phyloP scores from a whole-genome alignment of 108 stramenopile species.

The Nitzschia putrida region DNA sequence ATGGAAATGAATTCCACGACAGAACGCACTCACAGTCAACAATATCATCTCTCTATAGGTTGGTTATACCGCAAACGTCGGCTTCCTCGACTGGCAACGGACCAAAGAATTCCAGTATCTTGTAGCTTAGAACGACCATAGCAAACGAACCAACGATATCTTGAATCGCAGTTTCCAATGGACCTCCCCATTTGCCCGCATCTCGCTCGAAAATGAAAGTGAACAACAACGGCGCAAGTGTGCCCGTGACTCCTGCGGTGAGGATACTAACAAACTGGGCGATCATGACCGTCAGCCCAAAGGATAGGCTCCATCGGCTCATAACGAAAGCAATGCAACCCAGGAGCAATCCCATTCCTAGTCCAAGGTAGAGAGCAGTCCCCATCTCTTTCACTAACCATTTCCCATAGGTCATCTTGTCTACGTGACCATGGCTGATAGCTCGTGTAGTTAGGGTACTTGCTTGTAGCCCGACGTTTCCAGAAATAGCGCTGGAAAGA shows the following conservation, averaged over 20 bases:
- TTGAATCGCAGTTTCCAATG: conserved; percentile 68
- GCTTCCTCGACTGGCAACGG: conserved; percentile 43
- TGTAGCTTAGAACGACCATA: conserved; percentile 62
- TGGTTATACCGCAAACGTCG: conserved; percentile 42
- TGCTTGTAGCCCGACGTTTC: conserved; percentile 71
- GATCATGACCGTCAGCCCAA: conserved; percentile 49
- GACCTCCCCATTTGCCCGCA: conserved; percentile 64
- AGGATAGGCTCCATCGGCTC: conserved; percentile 51
- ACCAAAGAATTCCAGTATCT: conserved; percentile 47
- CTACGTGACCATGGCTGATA: conserved; percentile 54
- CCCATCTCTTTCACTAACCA: conserved; percentile 64
- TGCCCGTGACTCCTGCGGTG: conserved; percentile 65
- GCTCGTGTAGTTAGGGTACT: conserved; percentile 62
- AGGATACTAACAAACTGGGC: conserved; percentile 61
- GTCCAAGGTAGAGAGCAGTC: conserved; percentile 55
- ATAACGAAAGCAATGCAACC: conserved; percentile 46
- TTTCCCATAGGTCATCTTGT: conserved; percentile 27
- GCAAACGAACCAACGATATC: conserved; percentile 67
- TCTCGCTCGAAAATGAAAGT: conserved; percentile 56
- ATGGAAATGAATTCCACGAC: no score
- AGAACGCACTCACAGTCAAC: no score
- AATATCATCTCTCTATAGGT: no score
- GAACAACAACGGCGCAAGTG: conserved; percentile 61
- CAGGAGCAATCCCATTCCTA: conserved; percentile 45
- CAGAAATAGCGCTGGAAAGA: conserved; percentile 61